Evolutionary conservation across 106 monocot genomes (phyloP).

Genomic region (Triglochin maritima): DNA sequence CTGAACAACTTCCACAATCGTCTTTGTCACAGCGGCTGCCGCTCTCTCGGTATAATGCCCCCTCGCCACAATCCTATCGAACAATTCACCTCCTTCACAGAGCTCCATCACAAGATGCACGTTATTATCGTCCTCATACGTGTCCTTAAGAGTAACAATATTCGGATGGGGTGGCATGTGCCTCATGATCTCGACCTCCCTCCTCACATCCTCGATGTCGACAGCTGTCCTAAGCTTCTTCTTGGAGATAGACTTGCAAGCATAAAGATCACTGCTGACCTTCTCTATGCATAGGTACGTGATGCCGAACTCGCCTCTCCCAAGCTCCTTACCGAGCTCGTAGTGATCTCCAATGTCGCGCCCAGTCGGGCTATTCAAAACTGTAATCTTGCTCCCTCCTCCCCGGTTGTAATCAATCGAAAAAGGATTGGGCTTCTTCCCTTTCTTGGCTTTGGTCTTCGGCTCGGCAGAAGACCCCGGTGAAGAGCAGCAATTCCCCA

Average conservation of each 20-base stretch:
- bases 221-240: constrained; percentile 21
- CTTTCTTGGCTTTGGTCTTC: not conserved
- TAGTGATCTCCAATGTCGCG: constrained; percentile 11
- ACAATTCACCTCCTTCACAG: constrained; percentile 26
- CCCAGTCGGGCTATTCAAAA: constrained; percentile 16
- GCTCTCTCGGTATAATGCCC: constrained; percentile 23
- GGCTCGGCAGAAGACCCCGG: constrained; percentile 1
- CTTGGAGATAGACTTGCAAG: constrained; percentile 29
- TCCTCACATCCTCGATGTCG: constrained; percentile 20
- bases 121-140: constrained; percentile 14
- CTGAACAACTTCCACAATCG: constrained; percentile 26
- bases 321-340: constrained; percentile 18
- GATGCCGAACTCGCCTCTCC: constrained; percentile 22
- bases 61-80: constrained; percentile 22
- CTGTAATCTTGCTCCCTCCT: constrained; percentile 10
- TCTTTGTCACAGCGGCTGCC: constrained; percentile 12
- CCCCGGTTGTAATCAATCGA: constrained; percentile 12
- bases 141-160: constrained; percentile 19
- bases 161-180: constrained; percentile 14
- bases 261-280: constrained; percentile 2
- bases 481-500: constrained; percentile 20
- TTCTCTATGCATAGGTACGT: constrained; percentile 22
- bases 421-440: constrained; percentile 17
- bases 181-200: constrained; percentile 27
- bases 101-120: constrained; percentile 27